phyloP scores from a whole-genome alignment of 2,329 filamentous ascomycete species.

The Colletotrichum sp. region DNA sequence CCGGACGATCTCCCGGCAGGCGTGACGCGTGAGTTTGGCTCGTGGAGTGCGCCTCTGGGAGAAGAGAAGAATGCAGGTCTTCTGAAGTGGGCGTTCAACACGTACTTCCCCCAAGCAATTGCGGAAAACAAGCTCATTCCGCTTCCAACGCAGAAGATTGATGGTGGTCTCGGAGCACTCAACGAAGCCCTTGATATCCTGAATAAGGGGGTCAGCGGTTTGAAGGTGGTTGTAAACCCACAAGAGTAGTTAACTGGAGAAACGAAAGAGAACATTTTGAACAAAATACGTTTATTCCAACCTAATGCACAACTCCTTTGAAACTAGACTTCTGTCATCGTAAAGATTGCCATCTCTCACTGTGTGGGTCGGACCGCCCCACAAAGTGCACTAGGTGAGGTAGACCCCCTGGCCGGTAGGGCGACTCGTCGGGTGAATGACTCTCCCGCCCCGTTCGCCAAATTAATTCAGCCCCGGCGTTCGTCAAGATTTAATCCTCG shows the following conservation, averaged over 20 bases:
- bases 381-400: too few relatives aligned
- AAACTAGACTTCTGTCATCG: not conserved
- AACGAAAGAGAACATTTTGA: not conserved
- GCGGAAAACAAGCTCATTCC: not conserved
- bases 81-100: not conserved
- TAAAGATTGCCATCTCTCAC: not conserved
- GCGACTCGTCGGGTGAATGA: not conserved
- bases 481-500: not conserved
- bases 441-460: not conserved
- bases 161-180: not conserved
- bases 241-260: not conserved
- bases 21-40: not conserved
- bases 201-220: not conserved
- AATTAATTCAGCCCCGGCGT: not conserved
- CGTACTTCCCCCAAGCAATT: not conserved
- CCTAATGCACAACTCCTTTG: not conserved
- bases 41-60: not conserved
- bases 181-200: conserved; percentile 2
- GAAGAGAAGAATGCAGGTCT: not conserved
- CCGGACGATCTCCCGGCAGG: not conserved
- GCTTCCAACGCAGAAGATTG: not conserved
- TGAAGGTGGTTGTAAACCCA: conserved; percentile 1
- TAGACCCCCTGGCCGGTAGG: too few relatives aligned
- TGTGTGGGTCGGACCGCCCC: not conserved
- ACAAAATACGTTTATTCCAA: not conserved